phyloP scores from a whole-genome alignment of 257 asterid genomes.

The Capsicum rhomboideum region DNA sequence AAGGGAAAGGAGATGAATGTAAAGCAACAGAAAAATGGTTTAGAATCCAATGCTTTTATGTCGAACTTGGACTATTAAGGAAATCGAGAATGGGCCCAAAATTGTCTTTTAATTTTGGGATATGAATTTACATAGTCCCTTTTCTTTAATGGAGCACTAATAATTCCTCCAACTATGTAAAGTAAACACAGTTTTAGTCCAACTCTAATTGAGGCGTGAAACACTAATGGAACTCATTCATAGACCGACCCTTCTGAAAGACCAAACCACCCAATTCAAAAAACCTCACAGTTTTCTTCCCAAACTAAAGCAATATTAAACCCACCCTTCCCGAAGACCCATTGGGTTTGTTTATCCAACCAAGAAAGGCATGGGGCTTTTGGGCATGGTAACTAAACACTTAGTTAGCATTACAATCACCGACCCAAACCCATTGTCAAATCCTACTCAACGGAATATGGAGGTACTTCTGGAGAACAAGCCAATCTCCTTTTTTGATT shows the following conservation, averaged over 20 bases:
- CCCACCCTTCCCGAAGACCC: too few relatives aligned
- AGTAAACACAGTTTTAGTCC: background rate
- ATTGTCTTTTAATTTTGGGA: background rate
- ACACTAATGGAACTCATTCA: background rate
- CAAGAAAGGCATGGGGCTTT: too few relatives aligned
- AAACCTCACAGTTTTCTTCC: background rate
- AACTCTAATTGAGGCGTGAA: background rate
- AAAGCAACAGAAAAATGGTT: background rate
- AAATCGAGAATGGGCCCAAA: background rate
- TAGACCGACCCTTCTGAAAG: background rate
- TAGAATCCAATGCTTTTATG: background rate
- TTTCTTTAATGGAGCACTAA: background rate
- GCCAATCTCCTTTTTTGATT: too few relatives aligned
- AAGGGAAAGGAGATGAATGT: background rate
- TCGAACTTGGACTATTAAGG: background rate
- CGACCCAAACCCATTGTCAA: too few relatives aligned
- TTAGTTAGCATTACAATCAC: too few relatives aligned
- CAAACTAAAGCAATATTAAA: background rate
- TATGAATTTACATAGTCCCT: background rate
- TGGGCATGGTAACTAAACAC: too few relatives aligned
- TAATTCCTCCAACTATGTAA: background rate
- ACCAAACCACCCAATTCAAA: background rate
- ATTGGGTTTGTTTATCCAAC: too few relatives aligned
- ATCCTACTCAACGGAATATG: too few relatives aligned
- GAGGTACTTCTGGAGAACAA: too few relatives aligned